Percentiles rank a stretch among this genome's conserved stretches.
phyloP scores from a whole-genome alignment of 495 filamentous ascomycete genomes.

The Penicillium canescens region DNA sequence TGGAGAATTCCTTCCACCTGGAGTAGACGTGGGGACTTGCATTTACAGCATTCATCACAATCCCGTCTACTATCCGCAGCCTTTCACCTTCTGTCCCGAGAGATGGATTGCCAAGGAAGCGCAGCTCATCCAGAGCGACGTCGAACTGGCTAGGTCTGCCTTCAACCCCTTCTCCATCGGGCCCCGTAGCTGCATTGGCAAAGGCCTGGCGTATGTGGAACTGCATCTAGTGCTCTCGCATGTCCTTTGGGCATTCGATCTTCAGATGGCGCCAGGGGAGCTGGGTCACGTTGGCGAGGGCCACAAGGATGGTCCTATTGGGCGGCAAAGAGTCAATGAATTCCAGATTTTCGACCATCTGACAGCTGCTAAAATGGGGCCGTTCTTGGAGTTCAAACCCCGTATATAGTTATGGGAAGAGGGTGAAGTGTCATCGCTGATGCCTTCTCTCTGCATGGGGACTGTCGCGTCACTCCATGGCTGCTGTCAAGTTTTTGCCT shows the following conservation, averaged over 20 bases:
- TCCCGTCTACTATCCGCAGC: conserved; percentile 49
- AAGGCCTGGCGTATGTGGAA: conserved; percentile 51
- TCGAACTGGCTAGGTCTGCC: conserved; percentile 34
- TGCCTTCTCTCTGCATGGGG: too few relatives aligned
- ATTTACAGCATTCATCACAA: conserved; percentile 60
- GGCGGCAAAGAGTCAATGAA: not conserved
- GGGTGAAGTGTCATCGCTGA: too few relatives aligned
- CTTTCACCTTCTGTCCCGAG: conserved; percentile 54
- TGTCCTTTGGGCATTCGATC: conserved; percentile 7
- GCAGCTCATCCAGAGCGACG: not conserved
- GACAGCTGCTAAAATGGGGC: not conserved
- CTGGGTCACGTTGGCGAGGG: not conserved
- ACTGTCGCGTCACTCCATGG: too few relatives aligned
- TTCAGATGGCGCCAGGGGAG: conserved; percentile 2
- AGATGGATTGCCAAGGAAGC: conserved; percentile 41
- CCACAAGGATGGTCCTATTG: not conserved
- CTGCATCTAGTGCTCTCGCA: conserved; percentile 8
- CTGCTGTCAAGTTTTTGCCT: too few relatives aligned
- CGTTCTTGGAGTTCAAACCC: not conserved
- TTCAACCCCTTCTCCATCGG: conserved; percentile 62
- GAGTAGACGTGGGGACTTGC: conserved; percentile 53
- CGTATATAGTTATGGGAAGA: not conserved
- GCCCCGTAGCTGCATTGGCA: conserved; percentile 58
- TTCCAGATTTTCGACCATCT: not conserved
- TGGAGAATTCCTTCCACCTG: conserved; percentile 52